Evolutionary conservation across 2,329 filamentous ascomycete species (phyloP).

Genomic region (Pleoardoris graminearum): DNA sequence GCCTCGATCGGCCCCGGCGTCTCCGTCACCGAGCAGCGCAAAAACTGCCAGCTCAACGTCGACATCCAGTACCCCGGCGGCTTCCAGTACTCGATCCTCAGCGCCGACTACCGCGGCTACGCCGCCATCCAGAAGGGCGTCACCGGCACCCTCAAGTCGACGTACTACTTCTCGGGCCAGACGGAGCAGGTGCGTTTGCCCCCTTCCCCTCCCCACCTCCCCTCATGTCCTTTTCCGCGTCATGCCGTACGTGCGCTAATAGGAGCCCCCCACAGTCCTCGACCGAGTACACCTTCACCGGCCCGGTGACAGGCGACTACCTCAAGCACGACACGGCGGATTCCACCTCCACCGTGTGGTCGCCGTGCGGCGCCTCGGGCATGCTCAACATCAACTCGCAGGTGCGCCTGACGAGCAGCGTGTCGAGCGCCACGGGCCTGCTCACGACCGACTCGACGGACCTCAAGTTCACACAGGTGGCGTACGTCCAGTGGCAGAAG

Average conservation of each 20-base stretch:
- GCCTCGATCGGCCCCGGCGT: constrained; percentile 54
- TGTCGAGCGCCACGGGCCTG: constrained; percentile 42
- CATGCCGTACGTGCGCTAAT: no score
- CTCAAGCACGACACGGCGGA: constrained; percentile 49
- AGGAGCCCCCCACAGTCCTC: constrained; percentile 26
- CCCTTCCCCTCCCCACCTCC: neutral
- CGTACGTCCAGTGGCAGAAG: constrained; percentile 52
- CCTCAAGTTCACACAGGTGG: constrained; percentile 51
- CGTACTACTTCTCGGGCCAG: constrained; percentile 59
- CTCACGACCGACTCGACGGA: constrained; percentile 56
- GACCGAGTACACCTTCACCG: constrained; percentile 47
- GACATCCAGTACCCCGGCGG: constrained; percentile 56
- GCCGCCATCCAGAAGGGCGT: constrained; percentile 52
- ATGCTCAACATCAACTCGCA: constrained; percentile 60
- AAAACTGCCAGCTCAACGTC: constrained; percentile 60
- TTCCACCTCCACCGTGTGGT: constrained; percentile 55
- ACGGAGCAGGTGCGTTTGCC: constrained; percentile 43
- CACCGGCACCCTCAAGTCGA: constrained; percentile 55
- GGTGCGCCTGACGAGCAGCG: constrained; percentile 45
- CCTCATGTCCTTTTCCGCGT: no score
- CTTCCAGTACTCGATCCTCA: constrained; percentile 58
- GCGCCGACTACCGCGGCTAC: constrained; percentile 58
- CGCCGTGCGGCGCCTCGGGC: constrained; percentile 55
- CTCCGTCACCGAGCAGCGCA: constrained; percentile 50
- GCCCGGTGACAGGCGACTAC: constrained; percentile 45